These are phyloP conservation scores for Stromatinia cepivora DNA, from an alignment of 2,329 filamentous ascomycete species.

Conservation along the genomic window DNA sequence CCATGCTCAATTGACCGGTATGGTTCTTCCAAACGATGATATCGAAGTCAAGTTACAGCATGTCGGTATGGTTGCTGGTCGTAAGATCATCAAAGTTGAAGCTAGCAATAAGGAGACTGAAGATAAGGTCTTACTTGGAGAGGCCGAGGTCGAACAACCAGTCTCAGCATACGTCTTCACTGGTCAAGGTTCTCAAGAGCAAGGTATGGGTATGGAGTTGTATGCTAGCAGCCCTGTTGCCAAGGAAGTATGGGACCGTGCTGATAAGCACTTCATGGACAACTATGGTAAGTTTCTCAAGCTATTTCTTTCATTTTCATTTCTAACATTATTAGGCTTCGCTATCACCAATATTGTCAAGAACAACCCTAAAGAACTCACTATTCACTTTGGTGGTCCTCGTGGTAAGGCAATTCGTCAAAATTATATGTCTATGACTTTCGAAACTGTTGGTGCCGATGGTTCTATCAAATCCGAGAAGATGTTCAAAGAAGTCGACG, in stretches of 20 bases:
- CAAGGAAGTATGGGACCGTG: constrained; percentile 96
- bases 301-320: constrained; percentile 15
- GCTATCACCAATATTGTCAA: constrained; percentile 98
- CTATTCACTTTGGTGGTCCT: constrained; percentile 95
- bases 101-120: constrained; percentile 93
- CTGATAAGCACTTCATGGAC: constrained; percentile 96
- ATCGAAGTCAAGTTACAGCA: constrained; percentile 95
- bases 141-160: constrained; percentile 97
- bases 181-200: constrained; percentile 96
- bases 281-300: constrained; percentile 77
- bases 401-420: constrained; percentile 95
- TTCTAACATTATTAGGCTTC: constrained; percentile 60
- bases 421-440: constrained; percentile 99
- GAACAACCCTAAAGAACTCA: constrained; percentile 99
- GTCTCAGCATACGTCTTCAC: constrained; percentile 97
- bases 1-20: constrained; percentile 94
- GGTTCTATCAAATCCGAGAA: constrained; percentile 96
- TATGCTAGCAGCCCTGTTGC: constrained; percentile 92
- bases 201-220: constrained; percentile 99
- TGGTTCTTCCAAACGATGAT: constrained; percentile 96
- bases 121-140: constrained; percentile 91
- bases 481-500: constrained; percentile 97
- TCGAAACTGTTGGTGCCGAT: constrained; percentile 93
- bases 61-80: constrained; percentile 94
- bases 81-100: constrained; percentile 99